Evolutionary conservation across 2,329 filamentous ascomycete genomes (phyloP).

Genomic region (Clarireedia paspali): DNA sequence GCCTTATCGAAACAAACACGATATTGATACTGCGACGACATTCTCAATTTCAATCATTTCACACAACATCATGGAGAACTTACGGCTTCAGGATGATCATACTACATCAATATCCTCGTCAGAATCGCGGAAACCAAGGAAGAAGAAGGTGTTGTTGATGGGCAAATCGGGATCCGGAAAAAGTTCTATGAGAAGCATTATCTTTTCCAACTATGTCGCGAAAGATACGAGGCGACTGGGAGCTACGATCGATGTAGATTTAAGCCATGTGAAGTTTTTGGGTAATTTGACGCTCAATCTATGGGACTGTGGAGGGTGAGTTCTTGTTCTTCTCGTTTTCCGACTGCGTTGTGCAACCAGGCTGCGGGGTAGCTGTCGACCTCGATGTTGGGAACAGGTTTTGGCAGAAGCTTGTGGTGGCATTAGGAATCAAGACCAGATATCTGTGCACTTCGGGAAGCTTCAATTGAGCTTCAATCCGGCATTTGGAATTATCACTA

Average conservation of each 20-base stretch:
- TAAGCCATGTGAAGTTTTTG: slow-evolving; percentile 98
- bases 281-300: slow-evolving; percentile 95
- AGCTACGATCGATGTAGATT: slow-evolving; percentile 96
- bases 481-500: slow-evolving; percentile 12
- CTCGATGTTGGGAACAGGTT: background rate
- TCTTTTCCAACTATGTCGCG: slow-evolving; percentile 98
- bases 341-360: background rate
- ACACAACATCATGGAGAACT: slow-evolving; percentile 4
- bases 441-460: background rate
- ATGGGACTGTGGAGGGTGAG: slow-evolving; percentile 92
- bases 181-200: slow-evolving; percentile 96
- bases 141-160: slow-evolving; percentile 84
- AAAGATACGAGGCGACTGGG: slow-evolving; percentile 89
- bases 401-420: background rate
- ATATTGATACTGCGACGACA: no score
- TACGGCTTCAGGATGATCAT: slow-evolving; percentile 3
- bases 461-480: background rate
- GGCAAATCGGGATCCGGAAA: slow-evolving; percentile 97
- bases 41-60: no score
- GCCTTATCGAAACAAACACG: no score
- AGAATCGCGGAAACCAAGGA: slow-evolving; percentile 52
- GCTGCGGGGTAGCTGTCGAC: background rate
- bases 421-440: background rate
- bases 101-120: slow-evolving; percentile 1
- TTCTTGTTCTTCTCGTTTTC: slow-evolving; percentile 7